phyloP scores from a whole-genome alignment of 257 asterid genomes.

The Solanum arcanum region DNA sequence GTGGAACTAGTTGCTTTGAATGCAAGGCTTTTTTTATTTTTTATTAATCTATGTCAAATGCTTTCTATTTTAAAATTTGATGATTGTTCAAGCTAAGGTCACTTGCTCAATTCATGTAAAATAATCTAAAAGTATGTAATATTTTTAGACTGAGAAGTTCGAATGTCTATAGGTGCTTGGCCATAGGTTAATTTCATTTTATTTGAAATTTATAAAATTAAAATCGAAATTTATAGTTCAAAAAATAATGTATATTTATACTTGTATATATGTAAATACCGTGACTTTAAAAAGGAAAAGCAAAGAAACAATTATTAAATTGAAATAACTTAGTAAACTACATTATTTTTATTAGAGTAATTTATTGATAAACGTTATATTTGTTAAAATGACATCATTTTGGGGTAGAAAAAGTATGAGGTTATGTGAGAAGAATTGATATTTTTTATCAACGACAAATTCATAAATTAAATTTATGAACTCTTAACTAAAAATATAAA shows the following conservation, averaged over 20 bases:
- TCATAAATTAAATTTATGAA: background rate
- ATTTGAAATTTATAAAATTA: too few species aligned
- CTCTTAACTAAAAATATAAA: too few species aligned
- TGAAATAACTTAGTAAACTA: too few species aligned
- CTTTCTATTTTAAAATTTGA: background rate
- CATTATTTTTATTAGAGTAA: too few species aligned
- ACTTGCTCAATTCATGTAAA: background rate
- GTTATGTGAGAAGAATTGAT: too few species aligned
- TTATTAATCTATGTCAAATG: background rate
- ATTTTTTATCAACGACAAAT: background rate
- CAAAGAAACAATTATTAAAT: too few species aligned
- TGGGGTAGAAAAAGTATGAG: background rate
- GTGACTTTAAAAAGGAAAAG: background rate
- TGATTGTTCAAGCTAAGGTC: background rate
- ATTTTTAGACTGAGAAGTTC: background rate
- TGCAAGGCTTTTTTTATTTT: background rate
- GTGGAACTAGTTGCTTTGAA: background rate
- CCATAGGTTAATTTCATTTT: too few species aligned
- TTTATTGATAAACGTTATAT: too few species aligned
- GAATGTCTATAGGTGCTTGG: background rate
- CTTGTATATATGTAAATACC: too few species aligned
- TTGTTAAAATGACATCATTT: too few species aligned
- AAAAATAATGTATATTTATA: too few species aligned
- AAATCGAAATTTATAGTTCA: too few species aligned
- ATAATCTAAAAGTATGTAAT: background rate